A percentile compares a stretch with the other conserved stretches of the same genome.
Conservation (phyloP, 2,329 filamentous ascomycete genomes). For the Phoma herbarum region DNA sequence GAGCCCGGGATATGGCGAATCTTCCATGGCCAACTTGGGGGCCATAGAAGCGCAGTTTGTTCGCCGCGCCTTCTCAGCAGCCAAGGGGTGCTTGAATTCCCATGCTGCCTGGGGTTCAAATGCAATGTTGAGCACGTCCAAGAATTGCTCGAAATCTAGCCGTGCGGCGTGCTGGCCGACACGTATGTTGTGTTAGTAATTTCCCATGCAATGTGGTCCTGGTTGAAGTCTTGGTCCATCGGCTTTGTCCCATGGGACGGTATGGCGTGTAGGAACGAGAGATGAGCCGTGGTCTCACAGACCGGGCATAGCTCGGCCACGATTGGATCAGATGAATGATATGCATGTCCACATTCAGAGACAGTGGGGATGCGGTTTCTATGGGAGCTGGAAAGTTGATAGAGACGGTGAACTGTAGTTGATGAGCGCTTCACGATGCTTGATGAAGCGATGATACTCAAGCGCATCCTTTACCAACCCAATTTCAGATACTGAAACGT, state of each 20-base stretch:
- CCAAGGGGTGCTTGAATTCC: conserved; percentile 4
- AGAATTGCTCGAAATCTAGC: background rate
- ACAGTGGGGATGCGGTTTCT: background rate
- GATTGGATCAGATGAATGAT: background rate
- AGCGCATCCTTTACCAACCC: conserved; percentile 5
- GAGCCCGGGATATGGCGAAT: background rate
- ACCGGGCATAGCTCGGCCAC: conserved; percentile 1
- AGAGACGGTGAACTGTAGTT: background rate
- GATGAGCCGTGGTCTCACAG: conserved; percentile 6
- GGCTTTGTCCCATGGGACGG: conserved; percentile 3
- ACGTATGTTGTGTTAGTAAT: background rate
- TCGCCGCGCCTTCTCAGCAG: background rate
- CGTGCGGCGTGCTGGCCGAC: conserved; percentile 1
- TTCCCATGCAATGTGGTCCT: background rate
- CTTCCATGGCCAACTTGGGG: background rate
- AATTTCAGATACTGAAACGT: background rate
- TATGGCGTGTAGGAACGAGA: conserved; percentile 3
- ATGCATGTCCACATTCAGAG: background rate
- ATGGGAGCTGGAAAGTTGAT: background rate
- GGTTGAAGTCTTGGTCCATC: conserved; percentile 8
- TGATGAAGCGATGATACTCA: conserved; percentile 2
- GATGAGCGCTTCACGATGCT: conserved; percentile 1
- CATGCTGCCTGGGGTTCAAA: conserved; percentile 2
- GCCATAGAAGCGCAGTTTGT: conserved; percentile 7
- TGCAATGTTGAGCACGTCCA: background rate